Percentiles rank a stretch among this genome's conserved stretches.
Evolutionary conservation across 2,329 filamentous ascomycete species (phyloP).

Genomic region (Anisogramma anomala): DNA sequence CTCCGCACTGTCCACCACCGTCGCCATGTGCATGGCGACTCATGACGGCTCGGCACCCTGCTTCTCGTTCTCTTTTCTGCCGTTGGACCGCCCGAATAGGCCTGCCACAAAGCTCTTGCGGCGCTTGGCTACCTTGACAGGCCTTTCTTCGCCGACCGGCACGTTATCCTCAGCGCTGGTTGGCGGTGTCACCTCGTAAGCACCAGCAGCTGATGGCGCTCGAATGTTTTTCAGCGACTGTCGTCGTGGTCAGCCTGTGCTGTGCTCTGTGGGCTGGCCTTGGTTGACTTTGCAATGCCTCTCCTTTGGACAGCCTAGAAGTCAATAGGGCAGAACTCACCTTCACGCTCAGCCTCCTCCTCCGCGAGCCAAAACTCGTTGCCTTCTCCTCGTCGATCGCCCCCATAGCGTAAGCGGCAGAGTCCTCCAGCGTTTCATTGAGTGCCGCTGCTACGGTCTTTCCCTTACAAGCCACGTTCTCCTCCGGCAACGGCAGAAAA

Average conservation of each 20-base stretch:
- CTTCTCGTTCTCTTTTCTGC: conserved; percentile 15
- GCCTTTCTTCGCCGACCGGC: conserved; percentile 9
- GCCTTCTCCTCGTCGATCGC: conserved; percentile 16
- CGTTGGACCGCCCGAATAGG: conserved; percentile 28
- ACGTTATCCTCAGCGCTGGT: conserved; percentile 12
- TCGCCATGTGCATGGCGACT: background rate
- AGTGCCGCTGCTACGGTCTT: conserved; percentile 59
- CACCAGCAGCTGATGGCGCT: conserved; percentile 15
- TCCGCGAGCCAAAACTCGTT: conserved; percentile 8
- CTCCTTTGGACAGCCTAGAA: background rate
- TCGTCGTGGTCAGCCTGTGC: conserved; percentile 13
- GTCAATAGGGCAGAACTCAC: conserved; percentile 14
- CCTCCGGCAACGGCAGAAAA: conserved; percentile 58
- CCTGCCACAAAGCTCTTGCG: conserved; percentile 37
- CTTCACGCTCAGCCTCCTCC: conserved; percentile 27
- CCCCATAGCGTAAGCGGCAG: conserved; percentile 21
- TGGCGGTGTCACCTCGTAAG: conserved; percentile 13
- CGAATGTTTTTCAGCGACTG: conserved; percentile 24
- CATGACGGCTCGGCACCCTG: conserved; percentile 1
- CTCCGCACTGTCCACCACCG: background rate
- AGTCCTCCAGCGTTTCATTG: conserved; percentile 35
- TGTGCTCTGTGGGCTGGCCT: no score
- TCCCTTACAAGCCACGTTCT: conserved; percentile 60
- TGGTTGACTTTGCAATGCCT: no score
- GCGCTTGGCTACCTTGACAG: conserved; percentile 23